Evolutionary conservation across 163 green algal species (phyloP).

Genomic region (Scenedesmus sp.): DNA sequence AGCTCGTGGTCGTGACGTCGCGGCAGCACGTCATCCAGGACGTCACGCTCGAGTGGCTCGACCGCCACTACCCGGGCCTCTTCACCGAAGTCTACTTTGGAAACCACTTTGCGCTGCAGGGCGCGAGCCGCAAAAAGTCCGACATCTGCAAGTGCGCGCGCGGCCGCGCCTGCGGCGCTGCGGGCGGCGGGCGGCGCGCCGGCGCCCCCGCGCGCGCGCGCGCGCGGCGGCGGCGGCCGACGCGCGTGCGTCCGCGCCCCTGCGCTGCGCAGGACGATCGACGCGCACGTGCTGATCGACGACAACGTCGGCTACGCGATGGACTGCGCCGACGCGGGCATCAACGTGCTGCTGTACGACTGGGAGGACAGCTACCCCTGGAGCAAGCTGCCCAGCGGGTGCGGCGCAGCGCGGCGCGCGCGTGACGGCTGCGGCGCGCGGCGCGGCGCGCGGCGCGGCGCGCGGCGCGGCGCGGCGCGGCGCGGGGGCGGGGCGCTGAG

Average conservation of each 20-base stretch:
- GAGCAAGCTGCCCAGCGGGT: slow-evolving; percentile 71
- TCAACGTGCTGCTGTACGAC: slow-evolving; percentile 95
- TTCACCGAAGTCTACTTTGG: slow-evolving; percentile 91
- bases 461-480: background rate
- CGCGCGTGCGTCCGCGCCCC: background rate
- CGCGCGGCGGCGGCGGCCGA: too few species aligned
- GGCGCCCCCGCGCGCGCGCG: too few species aligned
- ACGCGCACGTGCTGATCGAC: slow-evolving; percentile 91
- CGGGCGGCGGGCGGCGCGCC: too few species aligned
- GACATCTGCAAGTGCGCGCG: slow-evolving; percentile 87
- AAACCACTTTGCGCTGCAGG: slow-evolving; percentile 94
- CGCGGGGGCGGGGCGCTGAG: too few species aligned
- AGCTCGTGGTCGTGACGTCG: slow-evolving; percentile 95
- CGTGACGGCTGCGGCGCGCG: too few species aligned
- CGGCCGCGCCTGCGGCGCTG: too few species aligned
- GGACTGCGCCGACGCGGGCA: slow-evolving; percentile 88
- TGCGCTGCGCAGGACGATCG: slow-evolving; percentile 69
- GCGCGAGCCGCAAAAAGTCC: slow-evolving; percentile 81
- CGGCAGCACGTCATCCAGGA: slow-evolving; percentile 92
- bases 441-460: background rate
- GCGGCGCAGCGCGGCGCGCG: background rate
- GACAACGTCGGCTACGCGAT: slow-evolving; percentile 94
- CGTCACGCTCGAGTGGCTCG: slow-evolving; percentile 88
- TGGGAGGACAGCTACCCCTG: slow-evolving; percentile 91
- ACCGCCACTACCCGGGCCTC: slow-evolving; percentile 79